Evolutionary conservation across 805 yeast genomes (phyloP).

Genomic region (Barnettozyma wickerhamii): DNA sequence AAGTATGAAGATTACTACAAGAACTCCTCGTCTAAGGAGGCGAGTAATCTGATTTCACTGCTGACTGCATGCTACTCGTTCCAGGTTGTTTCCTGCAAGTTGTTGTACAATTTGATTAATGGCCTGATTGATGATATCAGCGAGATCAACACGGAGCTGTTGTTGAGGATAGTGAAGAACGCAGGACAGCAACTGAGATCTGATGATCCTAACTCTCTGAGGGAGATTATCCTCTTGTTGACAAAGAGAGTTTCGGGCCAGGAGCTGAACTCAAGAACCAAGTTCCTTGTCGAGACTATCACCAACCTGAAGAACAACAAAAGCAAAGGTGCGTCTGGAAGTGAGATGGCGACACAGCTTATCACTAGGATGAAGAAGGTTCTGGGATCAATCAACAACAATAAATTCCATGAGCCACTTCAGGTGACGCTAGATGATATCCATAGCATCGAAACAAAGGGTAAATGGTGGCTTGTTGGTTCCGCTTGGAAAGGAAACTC

Average conservation of each 20-base stretch:
- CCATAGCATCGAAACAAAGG: constrained; percentile 66
- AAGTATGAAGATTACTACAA: constrained; percentile 45
- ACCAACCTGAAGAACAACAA: constrained; percentile 85
- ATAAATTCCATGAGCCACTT: constrained; percentile 62
- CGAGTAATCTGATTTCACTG: constrained; percentile 66
- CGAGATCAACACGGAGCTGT: constrained; percentile 72
- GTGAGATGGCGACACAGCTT: constrained; percentile 48
- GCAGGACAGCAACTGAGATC: constrained; percentile 83
- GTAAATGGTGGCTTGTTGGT: constrained; percentile 99
- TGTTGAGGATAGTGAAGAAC: constrained; percentile 65
- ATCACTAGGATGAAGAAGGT: constrained; percentile 59
- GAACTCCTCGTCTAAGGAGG: constrained; percentile 42
- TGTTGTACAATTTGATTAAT: constrained; percentile 73
- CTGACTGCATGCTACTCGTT: constrained; percentile 74
- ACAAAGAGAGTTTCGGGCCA: constrained; percentile 38
- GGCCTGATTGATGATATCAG: constrained; percentile 48
- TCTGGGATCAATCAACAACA: constrained; percentile 46
- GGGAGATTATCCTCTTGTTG: constrained; percentile 63
- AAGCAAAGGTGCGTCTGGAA: constrained; percentile 41
- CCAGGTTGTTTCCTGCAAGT: constrained; percentile 66
- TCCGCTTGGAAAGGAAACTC: constrained; percentile 89
- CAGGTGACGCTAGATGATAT: constrained; percentile 85
- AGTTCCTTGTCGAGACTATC: constrained; percentile 80
- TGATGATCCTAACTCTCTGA: constrained; percentile 85
- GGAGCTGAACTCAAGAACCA: constrained; percentile 55